Conservation (phyloP, 768 basidiomycete genomes). For the Mycena vulgaris region DNA sequence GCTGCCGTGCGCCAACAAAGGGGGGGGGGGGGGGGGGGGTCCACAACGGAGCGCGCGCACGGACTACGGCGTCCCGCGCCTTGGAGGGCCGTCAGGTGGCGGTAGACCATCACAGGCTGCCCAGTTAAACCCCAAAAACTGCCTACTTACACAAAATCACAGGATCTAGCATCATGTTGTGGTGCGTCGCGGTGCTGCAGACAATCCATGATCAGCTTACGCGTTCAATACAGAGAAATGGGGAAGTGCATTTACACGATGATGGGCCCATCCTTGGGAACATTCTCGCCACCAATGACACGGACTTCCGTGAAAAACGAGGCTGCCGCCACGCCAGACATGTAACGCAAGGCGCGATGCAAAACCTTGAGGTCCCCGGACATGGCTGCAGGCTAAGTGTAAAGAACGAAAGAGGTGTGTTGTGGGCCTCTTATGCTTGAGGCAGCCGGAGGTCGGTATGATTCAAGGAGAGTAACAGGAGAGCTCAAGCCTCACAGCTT, state of each 20-base stretch:
- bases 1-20: too few species aligned
- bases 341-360: constrained; percentile 79
- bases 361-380: constrained; percentile 58
- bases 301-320: constrained; percentile 93
- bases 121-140: too few species aligned
- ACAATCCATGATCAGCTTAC: constrained; percentile 19
- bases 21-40: too few species aligned
- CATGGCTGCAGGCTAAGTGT: constrained; percentile 18
- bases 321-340: constrained; percentile 82
- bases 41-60: too few species aligned
- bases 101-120: too few species aligned
- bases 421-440: too few species aligned
- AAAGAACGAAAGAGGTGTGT: too few species aligned
- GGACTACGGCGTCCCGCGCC: too few species aligned
- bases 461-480: neutral
- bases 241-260: constrained; percentile 78
- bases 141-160: constrained; percentile 78
- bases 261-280: constrained; percentile 90
- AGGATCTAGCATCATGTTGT: constrained; percentile 97
- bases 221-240: constrained; percentile 1
- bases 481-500: neutral
- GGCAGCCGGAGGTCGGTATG: neutral
- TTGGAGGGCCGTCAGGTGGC: too few species aligned
- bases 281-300: constrained; percentile 90
- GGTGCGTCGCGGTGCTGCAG: constrained; percentile 85